Base-by-base conservation (phyloP, 805 yeast species). In the Tetrapisispora pingtungensis region DNA sequence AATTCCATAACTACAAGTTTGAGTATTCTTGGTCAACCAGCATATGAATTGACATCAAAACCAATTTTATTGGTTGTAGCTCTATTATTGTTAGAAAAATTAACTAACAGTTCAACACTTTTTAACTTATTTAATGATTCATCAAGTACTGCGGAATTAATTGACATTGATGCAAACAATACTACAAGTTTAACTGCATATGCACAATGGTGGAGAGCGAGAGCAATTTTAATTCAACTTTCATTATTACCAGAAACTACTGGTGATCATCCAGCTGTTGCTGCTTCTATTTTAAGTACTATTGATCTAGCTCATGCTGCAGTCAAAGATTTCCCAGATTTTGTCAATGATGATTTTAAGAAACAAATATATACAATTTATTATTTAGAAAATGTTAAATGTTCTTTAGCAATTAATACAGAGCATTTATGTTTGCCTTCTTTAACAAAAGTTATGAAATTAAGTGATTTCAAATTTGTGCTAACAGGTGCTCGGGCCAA, bases 401-500 rank as follows among this genome's bases (percentile, higher is more conserved):
- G 73, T 42, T 74, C 79, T 1, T 58, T 83, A 18, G 80, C 80
- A 33, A 74, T 81, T 19, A 75, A 75, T 41, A 71, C 83, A 20
- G 94, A 84, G 55, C 75, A 78, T 49, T 59, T 79, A 30, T 71
- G 82, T 1, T 62, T 72, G 19, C 77, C 79, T 7, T 70, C 77
- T 4, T 65, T 84, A 48, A 62, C 67, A 1, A 73, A 72, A 48
- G 85, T 80, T 2, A 73, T 77, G 36, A 71, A 73, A 13, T 57
- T 81, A 10, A 77, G 88, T 0, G 73, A 77, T 1, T 70, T 87
- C 39, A 67, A 74, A 41, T 74, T 81, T 50, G 74, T 81, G 0
- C 65, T 90, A 38, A 84, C 97, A 1, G 97, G 97, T 52, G 84
- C 93, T 45, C 80, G 80, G 53, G 96, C 96, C 10, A 82, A 80